Base-by-base conservation (phyloP, 805 yeast genomes). In the Phaffomyces thermotolerans region DNA sequence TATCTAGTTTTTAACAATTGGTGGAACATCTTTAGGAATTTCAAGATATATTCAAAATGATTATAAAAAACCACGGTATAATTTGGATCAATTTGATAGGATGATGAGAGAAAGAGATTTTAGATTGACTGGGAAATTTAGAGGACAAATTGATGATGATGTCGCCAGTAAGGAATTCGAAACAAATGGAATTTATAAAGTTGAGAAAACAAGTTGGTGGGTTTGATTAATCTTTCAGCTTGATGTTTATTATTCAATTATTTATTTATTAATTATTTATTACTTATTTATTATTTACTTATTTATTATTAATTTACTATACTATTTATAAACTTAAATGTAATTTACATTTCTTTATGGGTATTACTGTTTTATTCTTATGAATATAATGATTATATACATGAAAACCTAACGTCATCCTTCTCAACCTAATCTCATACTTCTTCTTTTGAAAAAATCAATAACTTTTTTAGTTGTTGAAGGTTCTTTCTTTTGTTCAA, bases 131-230 rank as follows among this genome's bases (percentile, higher is more conserved):
- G 95, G 95, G 23, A 70, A 72, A 35, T 71, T 67, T 56, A 72
- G 95, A 58, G 90, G 81, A 33, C 91, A 84, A 60, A 61, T 72
- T 40, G 79, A 77, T 50, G 73, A 69, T 36, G 75, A 89, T 7
- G 65, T 73, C 34, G 95, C 95, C 4, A 88, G 89, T 33, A 90
- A 82, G 48, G 73, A 71, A 29, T 86, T 87, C 73, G 84, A 81
- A 66, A 79, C 85, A n/a, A 79, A 75, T 59, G 74, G 84, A n/a
- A 52, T 53, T 39, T 58, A 62, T 58, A 60, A 59, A 44, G 30
- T 60, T 33, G 56, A 60, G 46, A 53, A 53, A 44, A 42, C 42
- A 17, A 56, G 54, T 40, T 59, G 62, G 60, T 59, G 59, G 52
- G 43, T 38, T 22, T 46, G 25, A 23, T 12, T 15, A 20, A 5